Conservation (phyloP, 495 filamentous ascomycete genomes). For the Parathielavia hyrcaniae region DNA sequence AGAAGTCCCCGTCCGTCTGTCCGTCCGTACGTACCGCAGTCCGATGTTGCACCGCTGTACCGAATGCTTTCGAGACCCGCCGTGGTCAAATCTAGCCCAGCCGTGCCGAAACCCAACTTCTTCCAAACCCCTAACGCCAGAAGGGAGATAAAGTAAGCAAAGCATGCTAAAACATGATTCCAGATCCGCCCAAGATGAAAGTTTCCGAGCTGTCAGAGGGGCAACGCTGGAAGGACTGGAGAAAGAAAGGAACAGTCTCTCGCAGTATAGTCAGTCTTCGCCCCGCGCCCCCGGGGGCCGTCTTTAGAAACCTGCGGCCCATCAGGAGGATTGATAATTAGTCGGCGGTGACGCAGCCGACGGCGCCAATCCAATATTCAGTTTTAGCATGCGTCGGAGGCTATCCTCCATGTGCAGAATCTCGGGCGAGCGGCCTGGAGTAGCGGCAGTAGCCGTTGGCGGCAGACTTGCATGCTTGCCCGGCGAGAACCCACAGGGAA, state of each 20-base stretch:
- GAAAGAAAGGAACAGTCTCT: neutral
- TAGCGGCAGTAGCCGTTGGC: neutral
- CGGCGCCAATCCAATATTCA: slow-evolving; percentile 13
- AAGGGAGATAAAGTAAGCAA: neutral
- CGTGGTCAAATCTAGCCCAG: neutral
- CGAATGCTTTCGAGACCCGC: slow-evolving; percentile 8
- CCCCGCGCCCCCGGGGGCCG: neutral
- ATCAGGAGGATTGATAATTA: slow-evolving; percentile 27
- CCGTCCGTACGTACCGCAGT: neutral
- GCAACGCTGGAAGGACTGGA: neutral
- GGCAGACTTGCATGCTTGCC: neutral
- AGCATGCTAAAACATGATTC: slow-evolving; percentile 3
- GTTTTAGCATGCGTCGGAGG: slow-evolving; percentile 48
- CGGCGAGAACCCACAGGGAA: neutral
- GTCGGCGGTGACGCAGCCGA: slow-evolving; percentile 5
- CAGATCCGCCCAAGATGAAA: slow-evolving; percentile 2
- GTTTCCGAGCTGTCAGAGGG: neutral
- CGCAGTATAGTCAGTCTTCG: neutral
- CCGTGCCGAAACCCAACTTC: neutral
- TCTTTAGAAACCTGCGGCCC: neutral
- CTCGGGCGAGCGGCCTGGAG: slow-evolving; percentile 26
- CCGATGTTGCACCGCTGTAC: neutral
- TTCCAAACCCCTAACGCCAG: slow-evolving; percentile 10
- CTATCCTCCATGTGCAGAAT: slow-evolving; percentile 44
- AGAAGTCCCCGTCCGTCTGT: slow-evolving; percentile 1